phyloP scores from a whole-genome alignment of 202 grass and related monocot genomes.

The Setaria viridis region DNA sequence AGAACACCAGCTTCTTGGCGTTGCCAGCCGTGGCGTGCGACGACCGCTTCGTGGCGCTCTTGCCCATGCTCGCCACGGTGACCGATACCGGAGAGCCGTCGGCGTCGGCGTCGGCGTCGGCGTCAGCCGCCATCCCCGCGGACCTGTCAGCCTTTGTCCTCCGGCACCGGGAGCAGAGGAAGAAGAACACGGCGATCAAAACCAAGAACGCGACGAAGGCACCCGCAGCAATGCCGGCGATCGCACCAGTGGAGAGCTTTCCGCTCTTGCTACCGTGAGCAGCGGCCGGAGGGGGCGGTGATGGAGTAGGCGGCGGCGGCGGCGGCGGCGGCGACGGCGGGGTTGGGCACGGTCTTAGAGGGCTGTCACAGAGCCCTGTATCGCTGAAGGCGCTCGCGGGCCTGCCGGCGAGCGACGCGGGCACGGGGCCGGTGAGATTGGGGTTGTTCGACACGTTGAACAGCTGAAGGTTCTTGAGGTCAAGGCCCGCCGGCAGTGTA shows the following conservation, averaged over 20 bases:
- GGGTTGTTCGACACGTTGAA: constrained; percentile 76
- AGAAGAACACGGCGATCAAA: constrained; percentile 46
- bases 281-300: background rate
- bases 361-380: constrained; percentile 57
- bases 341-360: constrained; percentile 50
- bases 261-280: background rate
- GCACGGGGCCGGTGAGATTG: constrained; percentile 65
- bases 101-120: constrained; percentile 3
- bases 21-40: background rate
- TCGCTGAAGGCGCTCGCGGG: constrained; percentile 51
- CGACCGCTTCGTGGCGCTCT: constrained; percentile 7
- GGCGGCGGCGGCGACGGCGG: constrained; percentile 19
- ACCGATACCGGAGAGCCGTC: constrained; percentile 10
- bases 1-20: constrained; percentile 71
- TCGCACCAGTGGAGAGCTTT: constrained; percentile 67
- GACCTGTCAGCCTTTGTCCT: constrained; percentile 13
- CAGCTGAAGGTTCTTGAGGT: constrained; percentile 47
- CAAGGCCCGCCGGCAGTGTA: constrained; percentile 55
- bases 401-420: constrained; percentile 46
- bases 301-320: background rate
- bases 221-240: constrained; percentile 71
- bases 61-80: constrained; percentile 18
- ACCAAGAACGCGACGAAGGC: constrained; percentile 41
- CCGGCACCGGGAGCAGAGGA: constrained; percentile 42
- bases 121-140: background rate